Evolutionary conservation across 164 flowering plant genomes (phyloP).

Genomic region (Tinospora cordifolia): DNA sequence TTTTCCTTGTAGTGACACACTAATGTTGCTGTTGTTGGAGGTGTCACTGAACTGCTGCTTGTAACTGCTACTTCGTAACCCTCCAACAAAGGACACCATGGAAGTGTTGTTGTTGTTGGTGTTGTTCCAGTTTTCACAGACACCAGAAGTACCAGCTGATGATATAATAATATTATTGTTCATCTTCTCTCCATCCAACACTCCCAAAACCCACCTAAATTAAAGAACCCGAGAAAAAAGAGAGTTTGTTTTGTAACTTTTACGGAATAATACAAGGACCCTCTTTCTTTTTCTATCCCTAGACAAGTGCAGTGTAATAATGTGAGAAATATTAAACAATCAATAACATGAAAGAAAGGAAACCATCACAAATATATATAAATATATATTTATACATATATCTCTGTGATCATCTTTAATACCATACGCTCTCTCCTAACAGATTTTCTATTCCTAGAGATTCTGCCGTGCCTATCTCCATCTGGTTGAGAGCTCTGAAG

Average conservation of each 20-base stretch:
- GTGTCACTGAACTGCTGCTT: constrained; percentile 10
- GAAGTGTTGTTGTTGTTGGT: constrained; percentile 14
- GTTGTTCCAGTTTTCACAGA: constrained; percentile 21
- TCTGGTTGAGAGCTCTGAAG: no score
- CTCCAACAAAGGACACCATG: constrained; percentile 25
- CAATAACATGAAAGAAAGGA: no score
- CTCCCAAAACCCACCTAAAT: constrained; percentile 2
- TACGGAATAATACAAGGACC: not conserved
- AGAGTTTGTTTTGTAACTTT: not conserved
- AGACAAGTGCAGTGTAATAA: not conserved
- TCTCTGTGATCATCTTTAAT: no score
- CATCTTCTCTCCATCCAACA: constrained; percentile 24
- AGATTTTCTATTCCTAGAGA: no score
- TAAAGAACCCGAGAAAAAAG: not conserved
- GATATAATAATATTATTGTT: constrained; percentile 13
- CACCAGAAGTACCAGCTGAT: constrained; percentile 4
- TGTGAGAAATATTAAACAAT: not conserved
- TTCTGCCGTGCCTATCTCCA: no score
- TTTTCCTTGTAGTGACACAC: no score
- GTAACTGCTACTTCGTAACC: constrained; percentile 20
- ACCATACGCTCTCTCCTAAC: no score
- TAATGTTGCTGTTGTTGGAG: constrained; percentile 4
- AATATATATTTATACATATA: no score
- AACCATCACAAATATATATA: no score
- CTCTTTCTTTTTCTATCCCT: not conserved